These are phyloP conservation scores for Magnusiomyces magnusii DNA, from an alignment of 1,139 yeast species.

Conservation along the genomic window DNA sequence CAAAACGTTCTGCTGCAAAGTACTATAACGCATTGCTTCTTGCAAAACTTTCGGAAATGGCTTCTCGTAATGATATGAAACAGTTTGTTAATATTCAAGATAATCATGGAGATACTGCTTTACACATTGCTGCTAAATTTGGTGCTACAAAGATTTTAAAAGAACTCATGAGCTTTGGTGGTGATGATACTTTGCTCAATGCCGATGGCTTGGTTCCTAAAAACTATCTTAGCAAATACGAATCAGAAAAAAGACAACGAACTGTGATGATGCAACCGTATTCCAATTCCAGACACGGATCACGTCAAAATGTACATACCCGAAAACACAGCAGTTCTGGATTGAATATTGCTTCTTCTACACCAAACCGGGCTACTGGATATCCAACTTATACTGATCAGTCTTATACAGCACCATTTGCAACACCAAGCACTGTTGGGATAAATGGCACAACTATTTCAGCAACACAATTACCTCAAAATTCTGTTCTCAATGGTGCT, in stretches of 20 bases:
- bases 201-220: constrained; percentile 1
- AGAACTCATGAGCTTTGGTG: constrained; percentile 66
- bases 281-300: neutral
- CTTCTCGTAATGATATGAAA: constrained; percentile 36
- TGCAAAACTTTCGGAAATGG: constrained; percentile 57
- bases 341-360: neutral
- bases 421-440: neutral
- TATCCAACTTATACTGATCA: neutral
- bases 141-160: constrained; percentile 70
- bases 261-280: neutral
- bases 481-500: neutral
- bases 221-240: neutral
- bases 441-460: neutral
- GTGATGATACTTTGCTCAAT: constrained; percentile 24
- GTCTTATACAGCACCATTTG: neutral
- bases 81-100: constrained; percentile 71
- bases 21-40: constrained; percentile 75
- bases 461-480: neutral
- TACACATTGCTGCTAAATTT: constrained; percentile 72
- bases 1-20: constrained; percentile 65
- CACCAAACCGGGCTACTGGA: neutral
- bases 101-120: constrained; percentile 76
- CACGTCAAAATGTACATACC: neutral
- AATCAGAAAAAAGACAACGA: neutral
- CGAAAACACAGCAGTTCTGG: neutral